Conservation (phyloP, 352 stramenopile genomes). For the Phytopythium montanum region DNA sequence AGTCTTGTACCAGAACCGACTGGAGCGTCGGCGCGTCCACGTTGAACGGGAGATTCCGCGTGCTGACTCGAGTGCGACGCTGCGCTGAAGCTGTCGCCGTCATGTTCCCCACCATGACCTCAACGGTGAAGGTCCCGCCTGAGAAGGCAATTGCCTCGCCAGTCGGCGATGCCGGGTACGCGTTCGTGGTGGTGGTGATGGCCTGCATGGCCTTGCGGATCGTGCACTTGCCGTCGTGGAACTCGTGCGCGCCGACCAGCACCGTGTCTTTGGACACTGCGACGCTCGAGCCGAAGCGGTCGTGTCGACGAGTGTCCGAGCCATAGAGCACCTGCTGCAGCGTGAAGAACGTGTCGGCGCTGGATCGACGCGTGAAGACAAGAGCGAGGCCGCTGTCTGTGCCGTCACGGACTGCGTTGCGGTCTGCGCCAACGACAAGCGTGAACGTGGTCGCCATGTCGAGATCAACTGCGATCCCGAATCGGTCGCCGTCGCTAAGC, state of each 20-base stretch:
- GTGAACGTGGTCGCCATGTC: slow-evolving; percentile 74
- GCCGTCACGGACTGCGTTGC: slow-evolving; percentile 29
- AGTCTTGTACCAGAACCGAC: slow-evolving; percentile 58
- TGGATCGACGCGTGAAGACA: slow-evolving; percentile 47
- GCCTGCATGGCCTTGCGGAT: slow-evolving; percentile 74
- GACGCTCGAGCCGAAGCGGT: slow-evolving; percentile 75
- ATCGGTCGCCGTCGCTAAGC: slow-evolving; percentile 49
- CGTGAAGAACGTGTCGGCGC: slow-evolving; percentile 60
- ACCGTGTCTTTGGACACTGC: slow-evolving; percentile 66
- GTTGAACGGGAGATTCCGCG: slow-evolving; percentile 50
- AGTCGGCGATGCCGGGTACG: not conserved
- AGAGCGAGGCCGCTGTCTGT: slow-evolving; percentile 44
- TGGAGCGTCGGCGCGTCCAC: slow-evolving; percentile 38
- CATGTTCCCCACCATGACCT: slow-evolving; percentile 26
- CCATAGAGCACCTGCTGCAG: slow-evolving; percentile 66
- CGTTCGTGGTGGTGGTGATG: slow-evolving; percentile 21
- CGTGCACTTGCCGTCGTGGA: slow-evolving; percentile 43
- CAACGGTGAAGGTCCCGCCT: slow-evolving; percentile 17
- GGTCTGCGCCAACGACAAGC: slow-evolving; percentile 58
- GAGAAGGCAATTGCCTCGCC: not conserved
- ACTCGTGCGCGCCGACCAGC: slow-evolving; percentile 64
- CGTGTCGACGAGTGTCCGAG: slow-evolving; percentile 54
- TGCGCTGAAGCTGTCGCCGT: slow-evolving; percentile 14
- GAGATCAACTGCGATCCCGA: slow-evolving; percentile 62
- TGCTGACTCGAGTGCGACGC: slow-evolving; percentile 24